Percentiles rank a stretch among this genome's conserved stretches.
phyloP scores from a whole-genome alignment of 225 moss, liverwort and hornwort species.

The Physcomitrellopsis africana region DNA sequence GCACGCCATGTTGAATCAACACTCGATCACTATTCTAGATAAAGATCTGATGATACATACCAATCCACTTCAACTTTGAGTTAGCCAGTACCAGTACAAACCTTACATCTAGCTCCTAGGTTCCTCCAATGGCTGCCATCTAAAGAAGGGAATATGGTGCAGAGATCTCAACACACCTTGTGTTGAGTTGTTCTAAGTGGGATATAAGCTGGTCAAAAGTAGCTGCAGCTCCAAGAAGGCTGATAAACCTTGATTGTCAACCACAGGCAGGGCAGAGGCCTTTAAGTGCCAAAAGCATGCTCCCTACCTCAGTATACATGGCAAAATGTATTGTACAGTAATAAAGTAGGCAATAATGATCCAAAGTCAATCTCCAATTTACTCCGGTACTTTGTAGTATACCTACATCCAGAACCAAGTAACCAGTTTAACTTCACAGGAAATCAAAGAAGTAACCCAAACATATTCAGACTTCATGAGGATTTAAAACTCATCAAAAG shows the following conservation, averaged over 20 bases:
- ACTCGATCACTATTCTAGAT: too few relatives aligned
- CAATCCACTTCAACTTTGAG: too few relatives aligned
- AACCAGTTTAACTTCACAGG: not conserved
- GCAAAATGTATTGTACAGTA: slow-evolving; percentile 60
- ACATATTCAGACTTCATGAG: too few relatives aligned
- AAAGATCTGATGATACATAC: too few relatives aligned
- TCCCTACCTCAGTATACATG: slow-evolving; percentile 34
- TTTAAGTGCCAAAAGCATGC: slow-evolving; percentile 12
- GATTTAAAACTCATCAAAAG: too few relatives aligned
- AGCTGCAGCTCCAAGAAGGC: slow-evolving; percentile 23
- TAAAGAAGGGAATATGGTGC: slow-evolving; percentile 9
- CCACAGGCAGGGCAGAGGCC: slow-evolving; percentile 21
- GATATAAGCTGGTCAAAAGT: slow-evolving; percentile 29
- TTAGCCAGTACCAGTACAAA: slow-evolving; percentile 14
- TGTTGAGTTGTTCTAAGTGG: slow-evolving; percentile 19
- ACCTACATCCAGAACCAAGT: slow-evolving; percentile 37
- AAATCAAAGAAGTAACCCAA: too few relatives aligned
- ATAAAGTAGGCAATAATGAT: slow-evolving; percentile 24
- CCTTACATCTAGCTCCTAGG: not conserved
- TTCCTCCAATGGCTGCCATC: not conserved
- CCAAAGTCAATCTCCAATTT: slow-evolving; percentile 13
- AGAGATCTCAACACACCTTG: slow-evolving; percentile 14
- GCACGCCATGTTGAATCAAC: too few relatives aligned
- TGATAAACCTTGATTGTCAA: slow-evolving; percentile 18
- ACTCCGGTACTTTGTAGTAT: slow-evolving; percentile 57